These are phyloP conservation scores for Aethionema arabicum DNA, from an alignment of 345 rosid genomes.

Conservation along the genomic window DNA sequence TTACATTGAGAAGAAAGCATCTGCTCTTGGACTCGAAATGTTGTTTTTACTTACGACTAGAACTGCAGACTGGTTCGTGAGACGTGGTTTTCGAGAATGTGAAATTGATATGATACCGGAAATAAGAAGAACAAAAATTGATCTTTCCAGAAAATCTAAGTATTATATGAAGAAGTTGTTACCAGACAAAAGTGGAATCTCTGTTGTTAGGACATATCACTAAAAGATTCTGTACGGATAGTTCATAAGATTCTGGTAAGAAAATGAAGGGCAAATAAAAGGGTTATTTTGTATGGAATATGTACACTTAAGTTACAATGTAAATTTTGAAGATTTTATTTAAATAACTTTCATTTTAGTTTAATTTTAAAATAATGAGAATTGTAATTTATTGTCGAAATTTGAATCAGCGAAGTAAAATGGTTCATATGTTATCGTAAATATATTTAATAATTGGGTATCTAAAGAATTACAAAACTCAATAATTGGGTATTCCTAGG, in stretches of 20 bases:
- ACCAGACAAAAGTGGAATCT: slow-evolving; percentile 78
- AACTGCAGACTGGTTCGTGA: slow-evolving; percentile 84
- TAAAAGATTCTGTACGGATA: slow-evolving; percentile 4
- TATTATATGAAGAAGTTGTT: slow-evolving; percentile 76
- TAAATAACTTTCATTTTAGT: too few relatives aligned
- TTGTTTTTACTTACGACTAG: slow-evolving; percentile 87
- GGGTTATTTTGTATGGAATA: too few relatives aligned
- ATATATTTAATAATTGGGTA: too few relatives aligned
- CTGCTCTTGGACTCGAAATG: slow-evolving; percentile 64
- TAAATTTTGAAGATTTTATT: too few relatives aligned
- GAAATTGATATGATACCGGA: slow-evolving; percentile 67
- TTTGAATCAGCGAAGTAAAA: too few relatives aligned
- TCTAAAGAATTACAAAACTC: too few relatives aligned
- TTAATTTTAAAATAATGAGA: too few relatives aligned
- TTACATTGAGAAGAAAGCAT: slow-evolving; percentile 85
- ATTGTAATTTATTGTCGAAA: too few relatives aligned
- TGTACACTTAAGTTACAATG: too few relatives aligned
- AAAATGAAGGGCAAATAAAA: neutral
- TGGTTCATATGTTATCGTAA: too few relatives aligned
- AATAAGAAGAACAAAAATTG: slow-evolving; percentile 67
- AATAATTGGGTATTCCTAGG: too few relatives aligned
- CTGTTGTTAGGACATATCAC: slow-evolving; percentile 36
- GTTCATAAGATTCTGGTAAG: slow-evolving; percentile 2
- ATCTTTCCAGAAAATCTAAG: slow-evolving; percentile 76
- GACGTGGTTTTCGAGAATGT: slow-evolving; percentile 83